Conservation (phyloP, 2,329 filamentous ascomycete species). For the Lasiodiplodia gonubiensis region DNA sequence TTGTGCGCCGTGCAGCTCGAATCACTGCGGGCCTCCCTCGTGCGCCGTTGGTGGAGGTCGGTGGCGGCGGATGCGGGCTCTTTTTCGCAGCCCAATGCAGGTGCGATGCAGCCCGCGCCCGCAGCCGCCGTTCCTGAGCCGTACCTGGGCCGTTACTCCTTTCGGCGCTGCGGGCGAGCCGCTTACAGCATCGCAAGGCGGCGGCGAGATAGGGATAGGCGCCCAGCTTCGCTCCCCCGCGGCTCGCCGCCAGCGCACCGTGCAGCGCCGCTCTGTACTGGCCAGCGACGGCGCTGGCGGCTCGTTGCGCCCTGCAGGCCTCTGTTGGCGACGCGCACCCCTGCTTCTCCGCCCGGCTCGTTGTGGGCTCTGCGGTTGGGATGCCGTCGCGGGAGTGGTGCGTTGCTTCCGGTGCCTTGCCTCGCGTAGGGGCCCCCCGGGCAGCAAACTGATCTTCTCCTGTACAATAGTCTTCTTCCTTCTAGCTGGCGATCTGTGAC, state of each 20-base stretch:
- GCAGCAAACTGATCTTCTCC: constrained; percentile 7
- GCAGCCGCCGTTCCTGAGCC: constrained; percentile 15
- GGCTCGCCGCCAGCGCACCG: constrained; percentile 11
- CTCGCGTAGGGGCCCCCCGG: constrained; percentile 13
- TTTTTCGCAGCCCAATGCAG: constrained; percentile 10
- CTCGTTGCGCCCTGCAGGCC: neutral
- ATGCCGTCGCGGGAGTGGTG: constrained; percentile 15
- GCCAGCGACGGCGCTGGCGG: constrained; percentile 1
- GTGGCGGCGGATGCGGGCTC: neutral
- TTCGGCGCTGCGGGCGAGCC: neutral
- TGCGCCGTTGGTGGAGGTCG: neutral
- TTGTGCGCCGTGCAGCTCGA: constrained; percentile 15
- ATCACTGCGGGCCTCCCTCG: neutral
- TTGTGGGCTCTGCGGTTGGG: neutral
- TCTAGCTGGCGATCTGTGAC: constrained; percentile 23
- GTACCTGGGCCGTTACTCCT: constrained; percentile 9
- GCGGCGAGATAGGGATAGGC: constrained; percentile 19
- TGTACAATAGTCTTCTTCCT: constrained; percentile 2
- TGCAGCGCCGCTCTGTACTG: neutral
- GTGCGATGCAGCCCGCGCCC: constrained; percentile 15
- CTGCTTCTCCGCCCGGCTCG: neutral
- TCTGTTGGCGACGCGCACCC: constrained; percentile 1
- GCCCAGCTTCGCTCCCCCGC: constrained; percentile 7
- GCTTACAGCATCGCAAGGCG: neutral
- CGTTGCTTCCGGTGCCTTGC: constrained; percentile 8